Percentiles rank a stretch among this genome's conserved stretches.
phyloP scores from a whole-genome alignment of 208 protist species.

The Leishmania tarentolae region DNA sequence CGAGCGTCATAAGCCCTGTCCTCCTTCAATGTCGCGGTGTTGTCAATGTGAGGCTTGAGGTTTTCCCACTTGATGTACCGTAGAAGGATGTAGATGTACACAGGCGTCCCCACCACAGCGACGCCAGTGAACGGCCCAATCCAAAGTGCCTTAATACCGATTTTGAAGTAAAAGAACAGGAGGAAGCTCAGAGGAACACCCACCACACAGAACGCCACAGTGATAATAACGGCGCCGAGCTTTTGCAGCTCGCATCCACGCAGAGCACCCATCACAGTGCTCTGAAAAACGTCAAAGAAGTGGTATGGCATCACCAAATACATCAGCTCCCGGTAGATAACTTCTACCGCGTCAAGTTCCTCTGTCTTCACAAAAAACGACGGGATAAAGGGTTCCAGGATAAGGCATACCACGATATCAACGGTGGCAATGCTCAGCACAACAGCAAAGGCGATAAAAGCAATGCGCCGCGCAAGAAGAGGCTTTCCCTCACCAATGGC shows the following conservation, averaged over 20 bases:
- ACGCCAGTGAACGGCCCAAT: constrained; percentile 74
- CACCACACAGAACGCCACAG: constrained; percentile 59
- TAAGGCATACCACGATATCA: constrained; percentile 48
- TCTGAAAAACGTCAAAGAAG: constrained; percentile 82
- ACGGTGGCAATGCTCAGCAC: constrained; percentile 48
- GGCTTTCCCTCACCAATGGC: constrained; percentile 72
- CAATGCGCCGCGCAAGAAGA: constrained; percentile 64
- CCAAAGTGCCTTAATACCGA: constrained; percentile 75
- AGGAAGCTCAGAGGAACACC: constrained; percentile 69
- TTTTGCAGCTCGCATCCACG: constrained; percentile 79
- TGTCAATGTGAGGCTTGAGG: constrained; percentile 61
- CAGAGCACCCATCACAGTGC: constrained; percentile 76
- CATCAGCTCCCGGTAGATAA: constrained; percentile 62
- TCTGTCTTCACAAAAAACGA: constrained; percentile 60
- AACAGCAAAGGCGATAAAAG: constrained; percentile 59
- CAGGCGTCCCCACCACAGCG: constrained; percentile 40
- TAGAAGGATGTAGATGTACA: constrained; percentile 73
- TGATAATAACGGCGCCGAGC: constrained; percentile 67
- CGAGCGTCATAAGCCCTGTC: not conserved
- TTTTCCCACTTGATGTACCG: constrained; percentile 75
- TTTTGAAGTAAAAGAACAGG: constrained; percentile 79
- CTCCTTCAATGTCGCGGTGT: not conserved
- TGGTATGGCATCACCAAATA: constrained; percentile 78
- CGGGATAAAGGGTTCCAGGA: constrained; percentile 61
- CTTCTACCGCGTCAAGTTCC: constrained; percentile 46